Percentiles rank a stretch among this genome's conserved stretches.
Conservation (phyloP, 805 yeast species). For the Wickerhamia fluorescens region DNA sequence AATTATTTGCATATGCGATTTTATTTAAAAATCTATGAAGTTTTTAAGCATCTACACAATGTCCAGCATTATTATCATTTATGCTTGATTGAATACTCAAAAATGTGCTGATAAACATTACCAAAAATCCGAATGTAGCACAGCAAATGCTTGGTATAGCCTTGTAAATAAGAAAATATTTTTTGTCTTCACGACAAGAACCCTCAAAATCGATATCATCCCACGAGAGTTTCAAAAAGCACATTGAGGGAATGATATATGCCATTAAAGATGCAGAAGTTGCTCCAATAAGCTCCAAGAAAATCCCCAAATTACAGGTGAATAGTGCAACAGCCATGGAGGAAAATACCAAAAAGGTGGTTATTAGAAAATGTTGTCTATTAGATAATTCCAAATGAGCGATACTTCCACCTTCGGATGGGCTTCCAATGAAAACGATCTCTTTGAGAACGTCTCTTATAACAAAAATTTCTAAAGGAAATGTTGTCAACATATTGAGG, state of each 20-base stretch:
- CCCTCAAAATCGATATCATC: constrained; percentile 26
- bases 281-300: constrained; percentile 85
- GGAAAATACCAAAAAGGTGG: constrained; percentile 54
- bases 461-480: constrained; percentile 86
- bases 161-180: constrained; percentile 25
- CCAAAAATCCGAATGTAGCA: constrained; percentile 61
- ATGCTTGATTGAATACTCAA: constrained; percentile 55
- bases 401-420: constrained; percentile 15
- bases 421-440: constrained; percentile 29
- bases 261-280: constrained; percentile 92
- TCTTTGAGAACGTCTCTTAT: constrained; percentile 82
- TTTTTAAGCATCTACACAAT: constrained; percentile 39
- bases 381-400: constrained; percentile 36
- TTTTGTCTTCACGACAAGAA: constrained; percentile 15
- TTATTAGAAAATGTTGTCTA: constrained; percentile 53
- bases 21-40: too few relatives aligned
- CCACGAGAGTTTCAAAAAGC: constrained; percentile 61
- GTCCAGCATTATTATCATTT: constrained; percentile 33
- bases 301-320: constrained; percentile 85
- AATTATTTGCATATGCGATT: too few relatives aligned
- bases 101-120: constrained; percentile 74
- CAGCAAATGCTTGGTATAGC: constrained; percentile 56
- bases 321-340: constrained; percentile 72
- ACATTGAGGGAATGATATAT: constrained; percentile 82
- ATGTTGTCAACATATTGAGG: constrained; percentile 84